Evolutionary conservation across 2,329 filamentous ascomycete species (phyloP), one percentile per base, ranked within the genome.

Genomic region (Cytospora leucostoma): DNA sequence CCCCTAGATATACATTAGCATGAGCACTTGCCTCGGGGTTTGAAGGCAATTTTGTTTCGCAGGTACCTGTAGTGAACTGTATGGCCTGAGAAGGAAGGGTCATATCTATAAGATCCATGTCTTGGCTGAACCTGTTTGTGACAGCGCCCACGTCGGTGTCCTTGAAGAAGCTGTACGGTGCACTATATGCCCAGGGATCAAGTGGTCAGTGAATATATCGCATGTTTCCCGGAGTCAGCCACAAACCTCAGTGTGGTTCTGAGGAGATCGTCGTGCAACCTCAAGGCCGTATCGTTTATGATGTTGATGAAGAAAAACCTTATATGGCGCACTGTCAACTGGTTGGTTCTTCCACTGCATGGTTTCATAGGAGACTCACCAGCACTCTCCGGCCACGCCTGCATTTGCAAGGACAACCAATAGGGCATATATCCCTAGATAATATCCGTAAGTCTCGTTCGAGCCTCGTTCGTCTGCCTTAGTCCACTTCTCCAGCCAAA

Each of bases 91-190:
- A 27, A 19, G 56, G 61, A 11, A 63, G 56, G 27, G 47, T 56
- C 61, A 63, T 63, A n/a, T 63, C 61, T 35, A 63, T 59, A n/a
- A 59, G 38, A 13, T 59, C 55, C 55, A 63, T 63, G 27, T 63
- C 61, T 50, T 63, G 54, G 35, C 61, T 55, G 38, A 63, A 63
- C 21, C 52, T 38, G 52, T 55, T 55, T 17, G 34, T 21, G 19
- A 55, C 52, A 10, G 21, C 34, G 12, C 52, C 52, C 5, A 55
- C 52, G 33, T 55, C 52, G 13, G 52, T 55, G 12, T 34, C 33
- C 21, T 21, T 34, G 21, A 55, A 35, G 27, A 55, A 55, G 17
- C 52, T 38, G 10, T 38, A 38, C 35, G 35, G 35, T 38, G 35
- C 35, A 38, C 35, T 38, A 38, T 38, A 38, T 38, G 5, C 11